Evolutionary conservation across 2,329 filamentous ascomycete species (phyloP).

Genomic region (Cercospora zeae-maydis): DNA sequence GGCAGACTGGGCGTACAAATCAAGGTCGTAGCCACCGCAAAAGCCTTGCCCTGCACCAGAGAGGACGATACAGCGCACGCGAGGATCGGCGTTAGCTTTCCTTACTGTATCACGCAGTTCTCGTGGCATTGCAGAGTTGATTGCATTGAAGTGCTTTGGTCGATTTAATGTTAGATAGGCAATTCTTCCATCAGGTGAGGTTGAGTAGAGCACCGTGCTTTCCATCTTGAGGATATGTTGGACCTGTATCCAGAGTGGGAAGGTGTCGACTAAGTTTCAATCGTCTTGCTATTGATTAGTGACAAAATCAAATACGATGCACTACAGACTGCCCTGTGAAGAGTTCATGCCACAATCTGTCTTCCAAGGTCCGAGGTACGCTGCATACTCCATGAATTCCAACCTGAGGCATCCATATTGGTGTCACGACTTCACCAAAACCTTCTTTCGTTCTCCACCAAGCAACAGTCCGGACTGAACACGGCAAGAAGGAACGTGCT

Average conservation of each 20-base stretch:
- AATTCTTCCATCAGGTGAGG: constrained; percentile 7
- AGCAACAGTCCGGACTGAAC: background rate
- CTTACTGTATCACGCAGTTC: constrained; percentile 7
- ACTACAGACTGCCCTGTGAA: background rate
- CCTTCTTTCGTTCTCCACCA: background rate
- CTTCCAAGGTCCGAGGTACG: background rate
- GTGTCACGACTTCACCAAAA: background rate
- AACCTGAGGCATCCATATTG: background rate
- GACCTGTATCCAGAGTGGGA: background rate
- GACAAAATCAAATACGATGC: no score
- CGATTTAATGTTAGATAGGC: constrained; percentile 12
- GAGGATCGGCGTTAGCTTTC: constrained; percentile 8
- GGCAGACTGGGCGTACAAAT: constrained; percentile 1
- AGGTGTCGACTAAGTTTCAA: background rate
- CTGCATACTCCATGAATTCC: no score
- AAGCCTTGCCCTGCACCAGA: constrained; percentile 12
- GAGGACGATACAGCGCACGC: constrained; percentile 14
- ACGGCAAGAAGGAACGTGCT: background rate
- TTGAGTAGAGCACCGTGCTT: constrained; percentile 9
- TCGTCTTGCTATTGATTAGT: background rate
- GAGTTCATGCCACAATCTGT: background rate
- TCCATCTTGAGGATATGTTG: background rate
- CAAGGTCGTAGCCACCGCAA: constrained; percentile 16
- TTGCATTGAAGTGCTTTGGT: constrained; percentile 16
- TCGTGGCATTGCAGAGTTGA: constrained; percentile 4